Percentiles rank a stretch among this genome's conserved stretches.
Evolutionary conservation across 768 basidiomycete genomes (phyloP).

Genomic region (Mycena sanguinolenta): DNA sequence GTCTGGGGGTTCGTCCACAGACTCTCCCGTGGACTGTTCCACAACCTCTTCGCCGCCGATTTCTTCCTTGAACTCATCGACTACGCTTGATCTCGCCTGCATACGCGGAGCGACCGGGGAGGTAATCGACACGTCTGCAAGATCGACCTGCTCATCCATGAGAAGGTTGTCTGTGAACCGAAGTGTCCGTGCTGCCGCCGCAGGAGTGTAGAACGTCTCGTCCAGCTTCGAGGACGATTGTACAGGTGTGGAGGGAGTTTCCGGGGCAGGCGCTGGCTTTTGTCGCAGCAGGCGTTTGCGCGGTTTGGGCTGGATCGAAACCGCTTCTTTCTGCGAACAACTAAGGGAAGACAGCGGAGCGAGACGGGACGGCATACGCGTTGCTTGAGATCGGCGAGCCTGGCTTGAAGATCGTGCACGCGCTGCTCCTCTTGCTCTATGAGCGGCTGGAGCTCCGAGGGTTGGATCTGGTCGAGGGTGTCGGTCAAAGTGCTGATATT

Average conservation of each 20-base stretch:
- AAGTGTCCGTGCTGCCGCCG: slow-evolving; percentile 65
- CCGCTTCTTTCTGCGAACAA: slow-evolving; percentile 28
- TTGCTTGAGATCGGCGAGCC: slow-evolving; percentile 55
- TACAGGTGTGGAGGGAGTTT: slow-evolving; percentile 24
- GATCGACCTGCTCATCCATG: slow-evolving; percentile 73
- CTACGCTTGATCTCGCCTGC: not conserved
- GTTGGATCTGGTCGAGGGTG: slow-evolving; percentile 45
- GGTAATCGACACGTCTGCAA: slow-evolving; percentile 63
- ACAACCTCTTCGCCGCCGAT: slow-evolving; percentile 7
- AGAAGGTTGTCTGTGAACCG: slow-evolving; percentile 74
- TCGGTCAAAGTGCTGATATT: slow-evolving; percentile 52
- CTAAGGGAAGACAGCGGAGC: not conserved
- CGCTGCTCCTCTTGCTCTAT: slow-evolving; percentile 58
- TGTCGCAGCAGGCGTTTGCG: slow-evolving; percentile 11
- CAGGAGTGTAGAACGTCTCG: slow-evolving; percentile 75
- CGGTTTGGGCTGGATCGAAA: slow-evolving; percentile 16
- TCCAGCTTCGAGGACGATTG: slow-evolving; percentile 56
- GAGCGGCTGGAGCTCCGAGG: slow-evolving; percentile 49
- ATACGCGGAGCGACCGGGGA: slow-evolving; percentile 51
- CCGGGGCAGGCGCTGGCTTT: slow-evolving; percentile 5
- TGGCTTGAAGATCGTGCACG: slow-evolving; percentile 53
- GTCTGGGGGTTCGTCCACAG: not conserved
- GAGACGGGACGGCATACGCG: slow-evolving; percentile 46
- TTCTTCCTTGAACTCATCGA: not conserved
- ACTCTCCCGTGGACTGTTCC: slow-evolving; percentile 4